Evolutionary conservation across 1,284 basidiomycete species (phyloP), one percentile per base, ranked within the genome.

Genomic region (Ceratobasidium papillatum): DNA sequence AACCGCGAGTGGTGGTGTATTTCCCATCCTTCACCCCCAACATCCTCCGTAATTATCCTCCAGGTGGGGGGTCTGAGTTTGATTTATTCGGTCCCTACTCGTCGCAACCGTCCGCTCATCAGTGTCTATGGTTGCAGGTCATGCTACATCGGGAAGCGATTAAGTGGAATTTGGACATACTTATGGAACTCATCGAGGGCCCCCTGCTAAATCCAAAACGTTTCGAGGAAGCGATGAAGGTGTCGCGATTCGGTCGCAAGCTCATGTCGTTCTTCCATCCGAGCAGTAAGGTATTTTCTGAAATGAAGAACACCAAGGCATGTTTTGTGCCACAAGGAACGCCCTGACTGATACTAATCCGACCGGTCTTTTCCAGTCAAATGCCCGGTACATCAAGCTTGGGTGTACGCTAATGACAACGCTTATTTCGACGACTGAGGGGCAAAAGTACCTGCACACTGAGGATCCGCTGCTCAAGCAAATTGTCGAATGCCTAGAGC

Each of bases 151-250:
- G 95, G 80, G 97, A 99, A 78, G 90, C 95, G 78, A 89, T 88
- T 2, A 96, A 94, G 79, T 99, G 98, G 98, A 95, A 94, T 79
- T 93, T 93, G 79, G 95, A 98, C 2, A 88, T 90, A 25, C 85
- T 99, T 72, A 89, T 93, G 79, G 96, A 98, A 62, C 86, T 99
- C 17, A 88, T 99, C 25, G 95, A 99, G 78, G 97, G 98, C 0
- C 95, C 96, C 0, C 83, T 99, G 63, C 85, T 96, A 61, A 97
- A 96, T 79, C 90, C 95, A 0, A 94, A 94, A 79, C 86, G 98
- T n/a, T 87, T 99, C 80, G 98, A 99, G 79, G 98, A 99, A 82
- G 95, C 94, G 0, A 94, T 97, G 80, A 93, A 92, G 80, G 94
- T 92, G 12, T 92, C 94, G 19, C 91, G 95, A 79, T 96, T 98